These are phyloP conservation scores for Beta vulgaris DNA, from an alignment of 148 eudicot genomes.

Conservation along the genomic window DNA sequence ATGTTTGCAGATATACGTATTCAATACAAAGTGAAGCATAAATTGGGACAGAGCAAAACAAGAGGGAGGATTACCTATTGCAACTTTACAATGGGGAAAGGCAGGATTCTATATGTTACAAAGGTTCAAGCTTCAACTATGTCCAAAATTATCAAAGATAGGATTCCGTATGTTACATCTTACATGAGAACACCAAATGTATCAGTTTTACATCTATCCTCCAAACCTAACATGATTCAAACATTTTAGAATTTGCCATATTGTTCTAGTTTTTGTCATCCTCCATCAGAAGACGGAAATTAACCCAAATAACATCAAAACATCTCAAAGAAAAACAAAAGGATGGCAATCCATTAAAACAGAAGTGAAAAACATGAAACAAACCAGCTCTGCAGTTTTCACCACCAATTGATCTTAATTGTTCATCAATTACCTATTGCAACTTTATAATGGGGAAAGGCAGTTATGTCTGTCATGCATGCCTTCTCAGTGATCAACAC, in stretches of 20 bases:
- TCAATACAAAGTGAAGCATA: too few relatives aligned
- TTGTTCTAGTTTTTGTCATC: neutral
- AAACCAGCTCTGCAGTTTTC: neutral
- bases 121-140: neutral
- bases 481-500: neutral
- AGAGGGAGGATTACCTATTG: neutral
- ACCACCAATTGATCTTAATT: neutral
- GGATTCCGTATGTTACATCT: too few relatives aligned
- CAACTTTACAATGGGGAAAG: too few relatives aligned
- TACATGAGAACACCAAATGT: too few relatives aligned
- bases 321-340: too few relatives aligned
- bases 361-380: neutral
- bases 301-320: neutral
- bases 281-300: neutral
- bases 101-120: too few relatives aligned
- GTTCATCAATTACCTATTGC: neutral
- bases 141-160: neutral
- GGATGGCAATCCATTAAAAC: neutral
- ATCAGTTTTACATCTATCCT: too few relatives aligned
- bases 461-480: neutral
- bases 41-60: neutral
- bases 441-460: neutral
- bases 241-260: neutral
- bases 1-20: neutral
- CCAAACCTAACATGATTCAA: too few relatives aligned